Percentiles rank a stretch among this genome's conserved stretches.
Conservation (phyloP, 2,329 filamentous ascomycete genomes). For the Epichloe festucae region DNA sequence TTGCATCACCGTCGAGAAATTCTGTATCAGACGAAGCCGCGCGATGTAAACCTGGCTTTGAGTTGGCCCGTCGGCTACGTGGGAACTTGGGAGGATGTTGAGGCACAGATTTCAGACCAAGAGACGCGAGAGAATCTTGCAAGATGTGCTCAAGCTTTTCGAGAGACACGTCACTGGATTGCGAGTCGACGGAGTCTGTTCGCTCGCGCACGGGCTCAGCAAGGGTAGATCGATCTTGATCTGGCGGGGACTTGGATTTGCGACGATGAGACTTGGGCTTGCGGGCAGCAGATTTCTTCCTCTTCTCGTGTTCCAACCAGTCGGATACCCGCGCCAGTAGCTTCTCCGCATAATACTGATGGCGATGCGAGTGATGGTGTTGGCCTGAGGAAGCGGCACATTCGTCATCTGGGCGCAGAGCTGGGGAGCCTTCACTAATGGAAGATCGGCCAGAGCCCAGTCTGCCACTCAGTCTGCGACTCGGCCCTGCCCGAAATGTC, state of each 20-base stretch:
- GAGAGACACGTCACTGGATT: constrained; percentile 59
- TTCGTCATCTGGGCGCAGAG: constrained; percentile 17
- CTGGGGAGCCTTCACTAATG: constrained; percentile 20
- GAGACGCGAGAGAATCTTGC: constrained; percentile 47
- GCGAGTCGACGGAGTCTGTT: constrained; percentile 47
- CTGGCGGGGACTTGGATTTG: constrained; percentile 26
- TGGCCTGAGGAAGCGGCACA: constrained; percentile 10
- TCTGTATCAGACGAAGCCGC: constrained; percentile 72
- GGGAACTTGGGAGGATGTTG: constrained; percentile 27
- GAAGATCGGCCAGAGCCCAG: constrained; percentile 32
- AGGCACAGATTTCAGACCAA: constrained; percentile 35
- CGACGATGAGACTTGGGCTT: constrained; percentile 21
- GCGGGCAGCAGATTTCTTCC: constrained; percentile 39
- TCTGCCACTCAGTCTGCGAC: constrained; percentile 23
- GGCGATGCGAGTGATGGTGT: constrained; percentile 18
- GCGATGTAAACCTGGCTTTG: constrained; percentile 27
- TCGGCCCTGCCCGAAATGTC: constrained; percentile 20
- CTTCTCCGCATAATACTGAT: constrained; percentile 35
- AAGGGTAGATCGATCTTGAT: constrained; percentile 11
- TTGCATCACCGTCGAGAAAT: constrained; percentile 62
- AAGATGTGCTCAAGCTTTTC: constrained; percentile 73
- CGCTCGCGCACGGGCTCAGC: constrained; percentile 17
- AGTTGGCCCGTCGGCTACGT: constrained; percentile 27
- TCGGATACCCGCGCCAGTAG: constrained; percentile 63
- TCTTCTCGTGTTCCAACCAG: constrained; percentile 76